Evolutionary conservation across 495 filamentous ascomycete species (phyloP).

Genomic region (Penicillium canescens): DNA sequence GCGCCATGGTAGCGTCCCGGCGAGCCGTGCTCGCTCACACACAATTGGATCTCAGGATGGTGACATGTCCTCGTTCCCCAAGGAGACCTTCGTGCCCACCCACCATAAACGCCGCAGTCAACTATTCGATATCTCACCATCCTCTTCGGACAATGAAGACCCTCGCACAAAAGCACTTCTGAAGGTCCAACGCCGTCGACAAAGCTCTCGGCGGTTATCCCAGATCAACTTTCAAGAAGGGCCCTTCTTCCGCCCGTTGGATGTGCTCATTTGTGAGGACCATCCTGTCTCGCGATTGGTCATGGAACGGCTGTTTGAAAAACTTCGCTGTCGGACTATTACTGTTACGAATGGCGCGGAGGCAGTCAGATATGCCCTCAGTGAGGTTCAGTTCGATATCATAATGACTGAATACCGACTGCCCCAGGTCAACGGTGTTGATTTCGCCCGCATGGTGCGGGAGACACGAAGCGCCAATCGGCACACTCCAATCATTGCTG

Average conservation of each 20-base stretch:
- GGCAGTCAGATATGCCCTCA: conserved; percentile 86
- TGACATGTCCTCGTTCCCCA: conserved; percentile 53
- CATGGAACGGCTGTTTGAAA: conserved; percentile 95
- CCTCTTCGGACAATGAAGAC: conserved; percentile 96
- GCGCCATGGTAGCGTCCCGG: conserved; percentile 46
- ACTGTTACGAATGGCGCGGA: conserved; percentile 85
- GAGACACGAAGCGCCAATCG: conserved; percentile 92
- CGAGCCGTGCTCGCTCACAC: conserved; percentile 76
- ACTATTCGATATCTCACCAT: conserved; percentile 94
- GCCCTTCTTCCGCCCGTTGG: conserved; percentile 84
- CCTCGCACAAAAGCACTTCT: conserved; percentile 85
- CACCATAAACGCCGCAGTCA: conserved; percentile 92
- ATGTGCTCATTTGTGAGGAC: conserved; percentile 96
- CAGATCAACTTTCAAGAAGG: conserved; percentile 80
- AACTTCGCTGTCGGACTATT: conserved; percentile 93
- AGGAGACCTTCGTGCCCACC: conserved; percentile 66
- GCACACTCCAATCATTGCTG: conserved; percentile 92
- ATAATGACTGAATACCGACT: conserved; percentile 97
- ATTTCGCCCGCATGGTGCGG: conserved; percentile 95
- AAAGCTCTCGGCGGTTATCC: conserved; percentile 89
- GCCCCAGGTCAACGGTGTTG: conserved; percentile 89
- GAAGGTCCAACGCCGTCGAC: conserved; percentile 88
- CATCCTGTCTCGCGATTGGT: conserved; percentile 96
- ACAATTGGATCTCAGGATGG: conserved; percentile 95
- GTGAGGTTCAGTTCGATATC: conserved; percentile 91